Conservation (phyloP, 495 filamentous ascomycete genomes). For the Penicillium pulvis region DNA sequence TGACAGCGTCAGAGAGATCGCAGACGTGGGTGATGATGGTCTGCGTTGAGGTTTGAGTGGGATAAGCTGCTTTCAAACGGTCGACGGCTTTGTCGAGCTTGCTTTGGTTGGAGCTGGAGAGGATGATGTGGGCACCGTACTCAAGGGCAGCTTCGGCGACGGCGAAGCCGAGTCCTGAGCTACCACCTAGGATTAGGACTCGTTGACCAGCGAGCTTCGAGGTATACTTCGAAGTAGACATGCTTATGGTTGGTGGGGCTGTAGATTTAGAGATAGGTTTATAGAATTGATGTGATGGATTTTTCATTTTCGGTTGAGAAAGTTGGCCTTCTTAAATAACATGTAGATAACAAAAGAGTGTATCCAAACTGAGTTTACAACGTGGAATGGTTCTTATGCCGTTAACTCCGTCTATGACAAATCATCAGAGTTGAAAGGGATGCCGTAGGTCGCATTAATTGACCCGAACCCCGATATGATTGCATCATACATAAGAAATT, state of each 20-base stretch:
- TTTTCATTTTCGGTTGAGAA: background rate
- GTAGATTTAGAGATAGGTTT: background rate
- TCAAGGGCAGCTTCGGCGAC: constrained; percentile 57
- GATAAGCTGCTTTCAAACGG: constrained; percentile 41
- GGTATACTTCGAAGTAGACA: constrained; percentile 19
- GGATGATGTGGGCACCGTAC: constrained; percentile 52
- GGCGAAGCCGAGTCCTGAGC: constrained; percentile 55
- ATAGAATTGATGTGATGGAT: background rate
- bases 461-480: background rate
- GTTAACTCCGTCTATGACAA: background rate
- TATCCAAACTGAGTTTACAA: no score
- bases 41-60: constrained; percentile 20
- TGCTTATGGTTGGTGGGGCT: background rate
- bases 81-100: constrained; percentile 46
- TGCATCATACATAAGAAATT: background rate
- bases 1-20: constrained; percentile 47
- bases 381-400: background rate
- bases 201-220: constrained; percentile 24
- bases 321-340: background rate
- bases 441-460: background rate
- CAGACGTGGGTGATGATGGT: constrained; percentile 26
- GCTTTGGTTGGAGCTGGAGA: constrained; percentile 53
- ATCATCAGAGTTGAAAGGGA: background rate
- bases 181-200: constrained; percentile 57
- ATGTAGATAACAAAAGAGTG: no score